Conservation (phyloP, 2,329 filamentous ascomycete genomes). For the Aureobasidium subglaciale region DNA sequence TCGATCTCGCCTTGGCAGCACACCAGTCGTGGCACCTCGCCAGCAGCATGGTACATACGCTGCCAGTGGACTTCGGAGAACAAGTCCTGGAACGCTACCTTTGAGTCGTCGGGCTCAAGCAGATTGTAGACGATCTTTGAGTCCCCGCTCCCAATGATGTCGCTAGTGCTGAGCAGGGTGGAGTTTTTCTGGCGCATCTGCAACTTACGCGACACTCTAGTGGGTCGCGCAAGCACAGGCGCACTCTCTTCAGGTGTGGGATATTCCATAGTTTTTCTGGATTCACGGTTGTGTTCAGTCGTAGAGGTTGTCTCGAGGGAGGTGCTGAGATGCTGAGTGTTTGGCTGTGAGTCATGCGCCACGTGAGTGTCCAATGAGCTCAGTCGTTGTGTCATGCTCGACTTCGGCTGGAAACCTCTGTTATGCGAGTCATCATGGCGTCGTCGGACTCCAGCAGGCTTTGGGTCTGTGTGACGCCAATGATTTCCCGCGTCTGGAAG, state of each 20-base stretch:
- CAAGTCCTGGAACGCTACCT: conserved; percentile 61
- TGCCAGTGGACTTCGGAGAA: conserved; percentile 77
- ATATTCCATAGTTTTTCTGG: not conserved
- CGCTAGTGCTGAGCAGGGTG: conserved; percentile 39
- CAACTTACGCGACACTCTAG: not conserved
- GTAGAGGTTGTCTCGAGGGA: not conserved
- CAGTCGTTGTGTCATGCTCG: not conserved
- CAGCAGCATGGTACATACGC: conserved; percentile 85
- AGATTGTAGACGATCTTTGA: conserved; percentile 67
- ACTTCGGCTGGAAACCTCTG: not conserved
- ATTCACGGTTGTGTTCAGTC: not conserved
- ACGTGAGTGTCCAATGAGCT: not conserved
- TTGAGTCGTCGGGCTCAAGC: conserved; percentile 46
- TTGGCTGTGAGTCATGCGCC: not conserved
- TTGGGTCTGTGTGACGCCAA: not conserved
- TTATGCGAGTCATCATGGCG: conserved; percentile 1
- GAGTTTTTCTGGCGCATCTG: not conserved
- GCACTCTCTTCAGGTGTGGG: not conserved
- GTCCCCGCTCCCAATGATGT: conserved; percentile 61
- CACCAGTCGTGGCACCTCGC: conserved; percentile 84
- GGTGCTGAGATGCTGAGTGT: not conserved
- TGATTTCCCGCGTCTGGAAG: conserved; percentile 21
- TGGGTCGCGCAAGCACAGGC: not conserved
- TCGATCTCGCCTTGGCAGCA: conserved; percentile 74
- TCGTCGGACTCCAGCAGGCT: conserved; percentile 7